These are phyloP conservation scores for Raddia distichophylla DNA, from an alignment of 176 grass and related monocot genomes.

Conservation along the genomic window DNA sequence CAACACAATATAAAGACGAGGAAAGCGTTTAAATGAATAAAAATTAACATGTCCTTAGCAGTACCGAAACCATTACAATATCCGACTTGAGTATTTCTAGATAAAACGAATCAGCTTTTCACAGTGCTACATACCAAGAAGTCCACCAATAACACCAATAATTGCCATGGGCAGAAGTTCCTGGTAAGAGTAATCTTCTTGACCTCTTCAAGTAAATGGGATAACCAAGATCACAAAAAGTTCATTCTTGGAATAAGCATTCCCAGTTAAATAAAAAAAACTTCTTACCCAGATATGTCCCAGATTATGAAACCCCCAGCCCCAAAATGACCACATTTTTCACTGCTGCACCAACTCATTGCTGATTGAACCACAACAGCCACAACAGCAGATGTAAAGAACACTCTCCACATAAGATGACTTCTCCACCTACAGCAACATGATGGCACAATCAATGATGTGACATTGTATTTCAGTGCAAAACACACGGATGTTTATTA, in stretches of 20 bases:
- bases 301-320: constrained; percentile 99
- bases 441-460: constrained; percentile 32
- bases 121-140: constrained; percentile 67
- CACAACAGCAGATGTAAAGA: constrained; percentile 98
- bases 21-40: neutral
- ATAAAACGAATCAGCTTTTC: constrained; percentile 28
- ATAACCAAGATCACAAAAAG: constrained; percentile 49
- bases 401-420: constrained; percentile 99
- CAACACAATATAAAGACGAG: neutral
- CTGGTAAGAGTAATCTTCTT: constrained; percentile 99
- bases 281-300: constrained; percentile 94
- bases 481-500: neutral
- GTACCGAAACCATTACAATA: constrained; percentile 21
- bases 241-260: constrained; percentile 24
- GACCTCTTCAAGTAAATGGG: constrained; percentile 72
- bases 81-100: constrained; percentile 28
- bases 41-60: constrained; percentile 17
- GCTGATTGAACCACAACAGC: constrained; percentile 91
- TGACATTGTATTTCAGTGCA: constrained; percentile 23
- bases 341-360: constrained; percentile 96
- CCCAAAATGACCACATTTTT: constrained; percentile 98
- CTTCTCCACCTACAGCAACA: constrained; percentile 91
- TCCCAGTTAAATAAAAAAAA: neutral
- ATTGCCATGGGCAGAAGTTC: constrained; percentile 93
- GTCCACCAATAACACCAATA: constrained; percentile 97